Percentiles rank a stretch among this genome's conserved stretches.
These are phyloP conservation scores for Boletus coccyginus DNA, from an alignment of 768 basidiomycete species.

Conservation along the genomic window DNA sequence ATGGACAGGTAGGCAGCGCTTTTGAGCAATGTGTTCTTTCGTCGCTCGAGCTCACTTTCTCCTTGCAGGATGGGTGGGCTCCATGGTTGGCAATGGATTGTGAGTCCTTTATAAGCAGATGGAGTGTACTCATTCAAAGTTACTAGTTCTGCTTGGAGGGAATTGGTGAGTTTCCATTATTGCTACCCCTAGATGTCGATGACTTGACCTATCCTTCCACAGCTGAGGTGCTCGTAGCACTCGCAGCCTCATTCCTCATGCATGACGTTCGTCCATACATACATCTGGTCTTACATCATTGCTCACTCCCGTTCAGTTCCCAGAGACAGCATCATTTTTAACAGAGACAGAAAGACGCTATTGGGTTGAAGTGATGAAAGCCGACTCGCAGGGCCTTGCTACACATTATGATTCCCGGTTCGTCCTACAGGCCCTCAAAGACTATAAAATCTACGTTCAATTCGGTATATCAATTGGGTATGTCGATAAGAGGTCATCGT, in stretches of 20 bases:
- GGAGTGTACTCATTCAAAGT: background rate
- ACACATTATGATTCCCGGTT: slow-evolving; percentile 43
- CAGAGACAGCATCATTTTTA: background rate
- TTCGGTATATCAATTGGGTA: slow-evolving; percentile 39
- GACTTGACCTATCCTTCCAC: background rate
- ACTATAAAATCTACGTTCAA: slow-evolving; percentile 38
- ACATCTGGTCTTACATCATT: no score
- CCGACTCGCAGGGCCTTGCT: slow-evolving; percentile 40
- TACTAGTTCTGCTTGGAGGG: slow-evolving; percentile 30
- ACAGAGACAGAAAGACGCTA: slow-evolving; percentile 39
- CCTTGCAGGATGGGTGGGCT: slow-evolving; percentile 22
- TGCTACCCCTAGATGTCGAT: no score
- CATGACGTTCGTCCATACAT: no score
- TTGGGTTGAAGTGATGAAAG: slow-evolving; percentile 38
- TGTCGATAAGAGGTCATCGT: background rate
- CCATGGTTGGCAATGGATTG: slow-evolving; percentile 37
- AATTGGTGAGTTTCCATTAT: slow-evolving; percentile 2
- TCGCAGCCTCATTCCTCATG: background rate
- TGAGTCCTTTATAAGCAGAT: slow-evolving; percentile 5
- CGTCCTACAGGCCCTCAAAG: slow-evolving; percentile 46
- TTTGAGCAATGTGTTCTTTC: slow-evolving; percentile 1
- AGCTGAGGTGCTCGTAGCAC: slow-evolving; percentile 7
- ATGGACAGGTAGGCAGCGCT: slow-evolving; percentile 31
- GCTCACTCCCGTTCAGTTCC: no score
- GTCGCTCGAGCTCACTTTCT: background rate